These are phyloP conservation scores for Blastocladiella emersonii DNA, from an alignment of 371 early-diverging fungal genomes.

Conservation along the genomic window DNA sequence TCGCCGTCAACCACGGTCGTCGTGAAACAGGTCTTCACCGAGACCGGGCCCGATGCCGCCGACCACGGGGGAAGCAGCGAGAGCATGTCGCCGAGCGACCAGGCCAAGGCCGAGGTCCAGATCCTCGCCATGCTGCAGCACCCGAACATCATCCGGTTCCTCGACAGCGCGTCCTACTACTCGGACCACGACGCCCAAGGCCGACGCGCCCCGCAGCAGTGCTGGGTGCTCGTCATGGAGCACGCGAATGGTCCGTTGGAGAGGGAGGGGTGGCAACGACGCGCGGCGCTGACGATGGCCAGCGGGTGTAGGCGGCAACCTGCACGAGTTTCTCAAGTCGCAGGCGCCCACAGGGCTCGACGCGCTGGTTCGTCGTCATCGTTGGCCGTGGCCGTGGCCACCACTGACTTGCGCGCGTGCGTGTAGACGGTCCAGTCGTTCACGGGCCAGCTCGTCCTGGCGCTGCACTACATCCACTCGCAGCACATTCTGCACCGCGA, in stretches of 20 bases:
- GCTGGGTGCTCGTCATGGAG: conserved; percentile 17
- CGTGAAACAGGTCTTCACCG: neutral
- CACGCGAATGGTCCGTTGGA: conserved; percentile 13
- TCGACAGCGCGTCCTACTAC: neutral
- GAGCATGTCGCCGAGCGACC: neutral
- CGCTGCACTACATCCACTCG: conserved; percentile 14
- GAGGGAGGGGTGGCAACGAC: neutral
- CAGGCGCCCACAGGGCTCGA: conserved; percentile 3
- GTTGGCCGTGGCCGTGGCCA: neutral
- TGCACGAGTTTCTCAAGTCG: conserved; percentile 3
- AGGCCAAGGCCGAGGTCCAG: conserved; percentile 10
- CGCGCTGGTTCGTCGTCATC: neutral
- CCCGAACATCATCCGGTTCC: conserved; percentile 14
- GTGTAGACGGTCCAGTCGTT: neutral
- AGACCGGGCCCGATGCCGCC: neutral
- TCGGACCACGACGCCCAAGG: neutral
- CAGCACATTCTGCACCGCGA: conserved; percentile 14
- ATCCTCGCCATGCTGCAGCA: conserved; percentile 15
- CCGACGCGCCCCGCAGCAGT: neutral
- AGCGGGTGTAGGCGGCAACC: neutral
- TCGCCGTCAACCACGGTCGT: neutral
- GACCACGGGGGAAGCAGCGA: neutral
- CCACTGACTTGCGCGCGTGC: no score
- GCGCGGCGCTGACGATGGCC: neutral
- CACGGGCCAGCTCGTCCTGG: conserved; percentile 10